Percentiles rank a stretch among this genome's conserved stretches.
These are phyloP conservation scores for Favolaschia claudopus DNA, from an alignment of 768 basidiomycete species.

Conservation along the genomic window DNA sequence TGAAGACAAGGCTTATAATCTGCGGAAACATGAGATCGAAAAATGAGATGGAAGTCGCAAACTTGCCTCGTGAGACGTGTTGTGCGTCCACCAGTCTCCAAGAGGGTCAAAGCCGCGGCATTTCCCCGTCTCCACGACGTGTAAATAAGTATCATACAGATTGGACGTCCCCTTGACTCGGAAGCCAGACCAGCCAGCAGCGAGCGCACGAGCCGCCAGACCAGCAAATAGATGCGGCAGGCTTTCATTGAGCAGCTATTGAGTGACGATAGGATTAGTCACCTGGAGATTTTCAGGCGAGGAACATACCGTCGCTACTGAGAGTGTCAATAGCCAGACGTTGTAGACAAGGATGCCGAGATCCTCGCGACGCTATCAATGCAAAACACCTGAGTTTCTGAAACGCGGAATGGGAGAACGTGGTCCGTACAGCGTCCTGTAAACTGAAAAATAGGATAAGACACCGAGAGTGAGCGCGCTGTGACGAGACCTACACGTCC, in stretches of 20 bases:
- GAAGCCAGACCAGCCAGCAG: conserved; percentile 56
- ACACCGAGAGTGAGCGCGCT: background rate
- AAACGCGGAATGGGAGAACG: too few species aligned
- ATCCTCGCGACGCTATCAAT: conserved; percentile 55
- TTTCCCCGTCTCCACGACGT: conserved; percentile 42
- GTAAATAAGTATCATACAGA: conserved; percentile 41
- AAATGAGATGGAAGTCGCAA: background rate
- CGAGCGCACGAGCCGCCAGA: conserved; percentile 53
- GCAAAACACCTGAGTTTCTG: too few species aligned
- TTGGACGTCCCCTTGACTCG: conserved; percentile 43
- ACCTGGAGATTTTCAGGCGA: background rate
- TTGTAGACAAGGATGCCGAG: conserved; percentile 53
- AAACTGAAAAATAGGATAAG: conserved; percentile 34
- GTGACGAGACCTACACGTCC: conserved; percentile 44
- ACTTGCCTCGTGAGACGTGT: conserved; percentile 46
- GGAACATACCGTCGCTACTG: conserved; percentile 51
- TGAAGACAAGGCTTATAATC: conserved; percentile 51
- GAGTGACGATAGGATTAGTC: conserved; percentile 1
- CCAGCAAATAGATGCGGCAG: conserved; percentile 59
- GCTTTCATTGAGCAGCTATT: conserved; percentile 58
- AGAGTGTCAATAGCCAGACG: conserved; percentile 55
- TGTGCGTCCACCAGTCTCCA: conserved; percentile 50
- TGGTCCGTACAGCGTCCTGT: conserved; percentile 36
- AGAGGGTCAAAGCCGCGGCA: conserved; percentile 52
- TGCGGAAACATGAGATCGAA: conserved; percentile 22